Evolutionary conservation across 139 green algal genomes (phyloP), one percentile per base, ranked within the genome.

Genomic region (Parachlorella kessleri): DNA sequence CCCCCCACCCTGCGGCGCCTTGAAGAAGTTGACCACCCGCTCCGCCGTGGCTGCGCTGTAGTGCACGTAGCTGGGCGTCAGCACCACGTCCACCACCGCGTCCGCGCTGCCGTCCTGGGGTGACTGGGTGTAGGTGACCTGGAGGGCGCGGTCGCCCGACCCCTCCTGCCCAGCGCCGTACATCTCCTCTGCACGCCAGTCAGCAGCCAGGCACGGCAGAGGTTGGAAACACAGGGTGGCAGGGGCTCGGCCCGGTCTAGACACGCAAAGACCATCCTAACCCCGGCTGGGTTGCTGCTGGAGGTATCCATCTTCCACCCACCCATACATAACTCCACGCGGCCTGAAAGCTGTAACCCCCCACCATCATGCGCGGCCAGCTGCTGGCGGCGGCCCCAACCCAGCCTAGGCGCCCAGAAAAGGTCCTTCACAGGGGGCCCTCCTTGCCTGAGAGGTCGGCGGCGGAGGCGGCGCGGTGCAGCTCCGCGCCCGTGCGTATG

Each of bases 1-100:
- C 21, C 8, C 5, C 10, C 32, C n/a, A 23, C 76, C 78, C 54
- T 87, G n/a, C 21, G 81, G 76, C 9, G 87, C 75, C 10, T 78
- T 81, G 84, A 98, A 98, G 77, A 98, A 98, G 36, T 73, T 48
- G 1, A 75, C 38, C 6, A 98, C 85, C 0, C 87, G 81, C 10
- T 86, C 64, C 2, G 97, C 10, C 1, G 90, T 87, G 10, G 70
- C 74, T 6, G 86, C 79, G 55, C 84, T 75, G 76, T 97, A 97
- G 18, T 91, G 95, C 6, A 98, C 90, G 72, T 94, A 97, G 71
- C 78, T 90, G 38, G 94, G 91, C 0, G 89, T 88, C 39, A 98
- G 76, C 10, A 84, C 78, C 3, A 95, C 75, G 28, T 81, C 42
- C 24, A 95, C 53, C 0, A 83, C 74, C 24, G 87, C 84, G 66